phyloP scores from a whole-genome alignment of 495 filamentous ascomycete species.

The Hypoxylon fuscum region DNA sequence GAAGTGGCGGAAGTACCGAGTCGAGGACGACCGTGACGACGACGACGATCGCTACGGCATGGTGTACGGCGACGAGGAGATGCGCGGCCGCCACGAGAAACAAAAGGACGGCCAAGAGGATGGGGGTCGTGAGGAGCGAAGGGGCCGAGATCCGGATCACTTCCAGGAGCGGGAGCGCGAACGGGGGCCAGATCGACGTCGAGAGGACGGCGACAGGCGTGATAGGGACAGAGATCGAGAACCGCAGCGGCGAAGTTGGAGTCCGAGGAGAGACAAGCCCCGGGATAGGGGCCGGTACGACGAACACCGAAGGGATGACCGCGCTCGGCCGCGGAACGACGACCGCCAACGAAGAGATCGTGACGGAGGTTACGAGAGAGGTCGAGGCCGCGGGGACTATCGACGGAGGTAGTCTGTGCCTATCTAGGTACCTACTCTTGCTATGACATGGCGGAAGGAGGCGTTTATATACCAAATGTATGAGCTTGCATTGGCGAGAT shows the following conservation, averaged over 20 bases:
- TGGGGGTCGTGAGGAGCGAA: conserved; percentile 20
- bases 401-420: conserved; percentile 31
- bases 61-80: conserved; percentile 82
- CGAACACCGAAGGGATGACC: conserved; percentile 22
- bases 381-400: conserved; percentile 22
- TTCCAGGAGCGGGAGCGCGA: conserved; percentile 8
- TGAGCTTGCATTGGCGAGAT: too few species aligned
- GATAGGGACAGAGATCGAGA: conserved; percentile 18
- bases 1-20: conserved; percentile 88
- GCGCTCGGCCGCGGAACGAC: conserved; percentile 14
- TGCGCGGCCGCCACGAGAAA: conserved; percentile 57
- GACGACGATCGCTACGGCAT: conserved; percentile 71
- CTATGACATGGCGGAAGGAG: not conserved
- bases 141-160: conserved; percentile 26
- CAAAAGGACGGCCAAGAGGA: conserved; percentile 38
- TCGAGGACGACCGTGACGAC: conserved; percentile 63
- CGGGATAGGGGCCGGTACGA: conserved; percentile 27
- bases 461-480: too few species aligned
- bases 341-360: conserved; percentile 36
- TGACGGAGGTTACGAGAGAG: conserved; percentile 39
- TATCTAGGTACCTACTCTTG: not conserved
- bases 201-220: conserved; percentile 7
- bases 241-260: conserved; percentile 49
- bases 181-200: conserved; percentile 12
- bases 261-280: conserved; percentile 45